Evolutionary conservation across 1,284 basidiomycete species (phyloP), one percentile per base, ranked within the genome.

Genomic region (Blastosporella zonata): DNA sequence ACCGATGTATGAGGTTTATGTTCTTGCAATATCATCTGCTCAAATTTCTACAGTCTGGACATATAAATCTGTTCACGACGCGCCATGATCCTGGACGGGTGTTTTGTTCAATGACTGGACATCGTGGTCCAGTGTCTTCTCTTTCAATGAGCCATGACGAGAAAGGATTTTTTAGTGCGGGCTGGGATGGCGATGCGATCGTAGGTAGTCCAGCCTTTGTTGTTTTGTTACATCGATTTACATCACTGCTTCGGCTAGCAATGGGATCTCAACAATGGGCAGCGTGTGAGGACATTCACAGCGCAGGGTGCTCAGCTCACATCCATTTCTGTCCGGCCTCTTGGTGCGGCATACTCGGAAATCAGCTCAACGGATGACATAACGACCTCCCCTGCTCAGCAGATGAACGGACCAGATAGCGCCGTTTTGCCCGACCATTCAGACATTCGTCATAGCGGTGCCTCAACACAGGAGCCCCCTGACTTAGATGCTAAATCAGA

Each of bases 191-290:
- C 2, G 84, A 90, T 53, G 87, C 94, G 3, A 75, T 86, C 49
- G 95, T 95, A 66, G 67, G 90, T 77, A 34, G n/a, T n/a, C n/a
- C n/a, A n/a, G 44, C 33, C 27, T 22, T 42, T 46, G 29, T 49
- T 25, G n/a, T 45, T 41, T 15, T 47, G 22, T 4, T 20, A 20
- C 25, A 42, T 20, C 17, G 43, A 51, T 35, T 40, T 45, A 18
- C 15, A 4, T 27, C 28, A 38, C 43, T 48, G 48, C 15, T 28
- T 43, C 29, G 47, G 53, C 43, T 63, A 97, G 92, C 90, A 97
- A 82, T 99, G 97, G 96, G 96, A 99, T 69, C 77, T 99, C 41
- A 91, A 99, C 62, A 96, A 89, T 0, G 97, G 97, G 1, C 80
- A 91, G 57, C 73, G 76, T 27, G 78, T 87, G 4, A 82, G 94